phyloP scores from a whole-genome alignment of 1,284 basidiomycete genomes.

The Trichosporon faecale region DNA sequence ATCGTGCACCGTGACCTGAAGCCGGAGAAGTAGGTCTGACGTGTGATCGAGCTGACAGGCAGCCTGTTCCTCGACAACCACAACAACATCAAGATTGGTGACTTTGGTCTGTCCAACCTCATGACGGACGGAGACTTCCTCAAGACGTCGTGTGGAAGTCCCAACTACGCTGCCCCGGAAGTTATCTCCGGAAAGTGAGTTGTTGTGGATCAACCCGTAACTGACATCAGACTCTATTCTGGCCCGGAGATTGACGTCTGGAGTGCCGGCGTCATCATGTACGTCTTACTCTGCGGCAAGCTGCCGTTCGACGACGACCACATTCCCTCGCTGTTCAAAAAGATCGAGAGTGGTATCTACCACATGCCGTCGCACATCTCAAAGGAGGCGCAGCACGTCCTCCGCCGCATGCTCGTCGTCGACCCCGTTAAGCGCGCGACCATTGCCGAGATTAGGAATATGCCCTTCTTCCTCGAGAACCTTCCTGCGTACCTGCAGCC shows the following conservation, averaged over 20 bases:
- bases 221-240: constrained; percentile 64
- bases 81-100: constrained; percentile 80
- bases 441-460: constrained; percentile 79
- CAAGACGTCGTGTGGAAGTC: constrained; percentile 90
- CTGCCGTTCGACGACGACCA: constrained; percentile 95
- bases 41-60: constrained; percentile 4
- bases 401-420: constrained; percentile 81
- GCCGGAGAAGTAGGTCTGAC: constrained; percentile 69
- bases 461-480: constrained; percentile 81
- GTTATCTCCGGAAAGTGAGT: constrained; percentile 77
- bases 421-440: constrained; percentile 92
- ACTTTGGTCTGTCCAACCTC: constrained; percentile 90
- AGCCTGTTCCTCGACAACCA: constrained; percentile 56
- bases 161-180: constrained; percentile 94
- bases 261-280: constrained; percentile 92
- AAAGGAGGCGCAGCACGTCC: constrained; percentile 69
- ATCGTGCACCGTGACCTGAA: constrained; percentile 95
- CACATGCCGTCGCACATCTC: constrained; percentile 76
- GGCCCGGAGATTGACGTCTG: constrained; percentile 98
- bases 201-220: too few relatives aligned
- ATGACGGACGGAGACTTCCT: constrained; percentile 93
- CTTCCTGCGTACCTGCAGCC: constrained; percentile 83
- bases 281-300: constrained; percentile 88
- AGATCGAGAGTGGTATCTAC: constrained; percentile 85
- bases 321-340: constrained; percentile 83